Evolutionary conservation across 495 filamentous ascomycete genomes (phyloP).

Genomic region (Aspergillus wentii): DNA sequence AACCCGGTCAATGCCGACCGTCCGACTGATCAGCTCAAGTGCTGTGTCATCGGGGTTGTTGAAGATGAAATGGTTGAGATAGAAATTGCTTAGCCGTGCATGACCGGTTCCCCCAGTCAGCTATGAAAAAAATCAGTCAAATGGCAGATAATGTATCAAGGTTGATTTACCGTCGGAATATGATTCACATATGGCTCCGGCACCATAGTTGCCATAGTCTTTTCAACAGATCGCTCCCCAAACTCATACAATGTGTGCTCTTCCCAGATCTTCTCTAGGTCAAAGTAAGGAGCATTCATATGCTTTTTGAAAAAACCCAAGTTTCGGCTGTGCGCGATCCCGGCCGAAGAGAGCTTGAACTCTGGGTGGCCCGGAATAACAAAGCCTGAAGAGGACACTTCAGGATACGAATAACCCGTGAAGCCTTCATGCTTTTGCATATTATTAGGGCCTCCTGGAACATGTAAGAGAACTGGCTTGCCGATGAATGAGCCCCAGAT

Average conservation of each 20-base stretch:
- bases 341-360: conserved; percentile 26
- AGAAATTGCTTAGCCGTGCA: conserved; percentile 59
- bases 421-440: neutral
- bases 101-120: conserved; percentile 70
- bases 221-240: conserved; percentile 32
- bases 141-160: too few relatives aligned
- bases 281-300: conserved; percentile 41
- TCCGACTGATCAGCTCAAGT: conserved; percentile 68
- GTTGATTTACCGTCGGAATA: conserved; percentile 40
- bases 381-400: conserved; percentile 17
- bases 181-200: conserved; percentile 56
- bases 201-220: conserved; percentile 54
- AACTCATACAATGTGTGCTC: conserved; percentile 45
- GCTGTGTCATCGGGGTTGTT: conserved; percentile 59
- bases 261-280: conserved; percentile 58
- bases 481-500: conserved; percentile 5
- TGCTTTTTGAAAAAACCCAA: conserved; percentile 29
- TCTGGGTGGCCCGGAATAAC: conserved; percentile 26
- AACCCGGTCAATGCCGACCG: conserved; percentile 52
- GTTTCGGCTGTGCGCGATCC: conserved; percentile 29
- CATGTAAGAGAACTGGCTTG: conserved; percentile 11
- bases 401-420: conserved; percentile 18
- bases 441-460: neutral
- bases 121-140: conserved; percentile 10
- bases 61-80: conserved; percentile 69